Percentiles rank a stretch among this genome's conserved stretches.
Conservation (phyloP, 495 filamentous ascomycete species). For the Penicillium fimorum region DNA sequence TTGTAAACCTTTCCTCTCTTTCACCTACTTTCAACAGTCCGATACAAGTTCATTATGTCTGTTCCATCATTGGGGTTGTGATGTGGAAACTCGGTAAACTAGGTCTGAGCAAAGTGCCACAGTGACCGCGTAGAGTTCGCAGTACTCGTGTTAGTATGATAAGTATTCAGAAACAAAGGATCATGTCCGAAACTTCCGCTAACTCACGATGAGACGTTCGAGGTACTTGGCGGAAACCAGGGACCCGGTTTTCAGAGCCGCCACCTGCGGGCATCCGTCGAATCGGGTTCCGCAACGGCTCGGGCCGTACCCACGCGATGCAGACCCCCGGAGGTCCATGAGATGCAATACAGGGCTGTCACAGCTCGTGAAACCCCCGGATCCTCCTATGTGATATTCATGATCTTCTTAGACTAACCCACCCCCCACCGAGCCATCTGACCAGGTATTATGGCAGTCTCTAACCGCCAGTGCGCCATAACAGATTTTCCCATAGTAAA, state of each 20-base stretch:
- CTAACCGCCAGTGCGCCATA: no score
- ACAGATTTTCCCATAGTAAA: no score
- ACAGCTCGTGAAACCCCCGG: not conserved
- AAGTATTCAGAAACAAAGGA: no score
- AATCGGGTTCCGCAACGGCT: constrained; percentile 5
- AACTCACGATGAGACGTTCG: not conserved
- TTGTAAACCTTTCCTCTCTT: no score
- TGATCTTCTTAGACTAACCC: not conserved
- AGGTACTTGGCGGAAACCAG: not conserved
- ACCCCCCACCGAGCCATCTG: not conserved
- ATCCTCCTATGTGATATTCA: not conserved
- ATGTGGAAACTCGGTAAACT: constrained; percentile 54
- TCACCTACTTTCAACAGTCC: no score
- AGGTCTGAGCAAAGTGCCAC: constrained; percentile 59
- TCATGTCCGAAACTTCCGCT: not conserved
- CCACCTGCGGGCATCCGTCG: not conserved
- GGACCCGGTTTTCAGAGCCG: not conserved
- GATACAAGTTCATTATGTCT: no score
- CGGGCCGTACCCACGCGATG: not conserved
- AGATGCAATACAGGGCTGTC: not conserved
- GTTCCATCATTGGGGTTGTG: constrained; percentile 56
- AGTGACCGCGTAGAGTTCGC: constrained; percentile 52
- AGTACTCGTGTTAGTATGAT: no score
- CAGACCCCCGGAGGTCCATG: not conserved
- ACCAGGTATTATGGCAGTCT: not conserved